Base-by-base conservation (phyloP, 257 asterid species). In the Nicotiana benthamiana region DNA sequence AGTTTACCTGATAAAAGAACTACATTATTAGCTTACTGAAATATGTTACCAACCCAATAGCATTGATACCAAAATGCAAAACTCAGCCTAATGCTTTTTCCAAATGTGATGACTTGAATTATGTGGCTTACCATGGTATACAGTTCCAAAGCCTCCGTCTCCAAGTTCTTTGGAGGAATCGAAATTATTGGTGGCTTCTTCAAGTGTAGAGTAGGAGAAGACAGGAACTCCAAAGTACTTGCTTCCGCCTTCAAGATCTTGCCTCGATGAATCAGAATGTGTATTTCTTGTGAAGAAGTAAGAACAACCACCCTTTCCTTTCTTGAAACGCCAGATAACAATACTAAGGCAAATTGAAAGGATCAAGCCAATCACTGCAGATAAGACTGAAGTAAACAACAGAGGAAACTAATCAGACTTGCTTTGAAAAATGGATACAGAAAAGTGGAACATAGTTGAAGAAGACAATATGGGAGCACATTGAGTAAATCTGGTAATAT, bases 61-160 rank as follows among this genome's bases (percentile, higher is more conserved):
- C 32, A 0, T 70, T 5, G 52, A 20, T 20, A 48, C 16, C 15
- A 17, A 13, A 46, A 74, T 74, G 60, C 60, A 72, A 12, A 36
- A 72, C 30, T 28, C 3, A 5, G 77, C 59, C 59, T 43, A 43
- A 43, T 11, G 66, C 32, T 60, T 60, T 60, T 60, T 48, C 32
- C 34, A 24, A 10, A 60, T 24, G 11, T 24, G 67, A 40, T 72
- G 34, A 22, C 30, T 43, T 43, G 20, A 43, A 12, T 43, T 20
- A 11, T 9, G 0, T 70, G 59, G 22, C 68, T 83, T 81, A 90
- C 93, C 92, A 36, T 84, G 62, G 83, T 90, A 90, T 5, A 88
- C 93, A 15, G 89, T 82, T 56, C 90, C 92, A 59, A 85, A 88
- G 54, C 93, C 93, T 80, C 93, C 92, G 5, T 88, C 91, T 83